Percentiles rank a stretch among this genome's conserved stretches.
Conservation (phyloP, 2,329 filamentous ascomycete genomes). For the Fusarium sp. region DNA sequence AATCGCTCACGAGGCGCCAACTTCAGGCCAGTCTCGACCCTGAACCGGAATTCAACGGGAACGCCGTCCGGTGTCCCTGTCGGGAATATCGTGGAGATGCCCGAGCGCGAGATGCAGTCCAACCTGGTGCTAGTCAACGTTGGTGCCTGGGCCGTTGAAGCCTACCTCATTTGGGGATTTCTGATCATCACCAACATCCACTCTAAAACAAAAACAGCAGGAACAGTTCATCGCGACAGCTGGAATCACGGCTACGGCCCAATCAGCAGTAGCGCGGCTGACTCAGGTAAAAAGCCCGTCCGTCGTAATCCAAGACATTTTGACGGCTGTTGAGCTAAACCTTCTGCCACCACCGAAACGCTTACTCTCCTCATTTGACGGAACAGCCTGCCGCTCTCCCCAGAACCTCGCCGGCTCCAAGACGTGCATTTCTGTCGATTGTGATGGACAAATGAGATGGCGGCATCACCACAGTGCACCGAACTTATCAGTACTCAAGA, state of each 20-base stretch:
- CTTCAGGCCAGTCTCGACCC: conserved; percentile 4
- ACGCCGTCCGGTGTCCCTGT: not conserved
- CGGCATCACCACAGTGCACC: conserved; percentile 38
- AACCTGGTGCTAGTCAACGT: not conserved
- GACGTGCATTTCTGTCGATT: conserved; percentile 34
- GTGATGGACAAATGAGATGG: conserved; percentile 37
- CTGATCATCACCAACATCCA: not conserved
- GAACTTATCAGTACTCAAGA: conserved; percentile 34
- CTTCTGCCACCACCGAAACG: conserved; percentile 11
- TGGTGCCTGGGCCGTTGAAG: not conserved
- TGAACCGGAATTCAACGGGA: not conserved
- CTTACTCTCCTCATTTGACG: conserved; percentile 22
- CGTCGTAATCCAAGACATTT: conserved; percentile 32
- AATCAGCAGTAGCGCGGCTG: conserved; percentile 24
- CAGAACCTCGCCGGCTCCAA: conserved; percentile 16
- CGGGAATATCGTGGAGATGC: conserved; percentile 1
- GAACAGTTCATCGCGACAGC: conserved; percentile 15
- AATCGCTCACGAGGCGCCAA: conserved; percentile 2
- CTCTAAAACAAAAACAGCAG: conserved; percentile 34
- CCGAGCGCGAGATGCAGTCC: not conserved
- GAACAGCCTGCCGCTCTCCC: conserved; percentile 17
- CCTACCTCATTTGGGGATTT: not conserved
- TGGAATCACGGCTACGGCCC: conserved; percentile 1
- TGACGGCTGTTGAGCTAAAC: not conserved
- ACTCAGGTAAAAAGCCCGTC: conserved; percentile 11